Percentiles rank a stretch among this genome's conserved stretches.
Conservation (phyloP, 2,329 filamentous ascomycete genomes). For the Colletotrichum ledebouriae region DNA sequence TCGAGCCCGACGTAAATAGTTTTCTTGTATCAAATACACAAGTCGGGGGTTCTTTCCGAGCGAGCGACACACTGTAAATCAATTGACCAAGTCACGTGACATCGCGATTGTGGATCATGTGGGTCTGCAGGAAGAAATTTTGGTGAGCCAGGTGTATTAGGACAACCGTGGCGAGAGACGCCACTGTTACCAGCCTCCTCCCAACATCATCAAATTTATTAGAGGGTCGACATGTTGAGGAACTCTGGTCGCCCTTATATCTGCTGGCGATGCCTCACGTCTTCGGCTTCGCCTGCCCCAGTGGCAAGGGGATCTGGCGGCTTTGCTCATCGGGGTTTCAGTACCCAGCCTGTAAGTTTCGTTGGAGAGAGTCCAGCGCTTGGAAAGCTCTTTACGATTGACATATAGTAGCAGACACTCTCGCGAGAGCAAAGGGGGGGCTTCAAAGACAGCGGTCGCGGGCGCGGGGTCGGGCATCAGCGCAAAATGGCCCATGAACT, state of each 20-base stretch:
- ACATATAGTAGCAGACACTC: background rate
- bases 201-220: background rate
- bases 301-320: conserved; percentile 24
- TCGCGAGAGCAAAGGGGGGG: background rate
- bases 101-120: conserved; percentile 28
- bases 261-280: conserved; percentile 51
- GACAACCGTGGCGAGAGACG: conserved; percentile 10
- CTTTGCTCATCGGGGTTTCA: conserved; percentile 15
- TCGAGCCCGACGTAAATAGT: too few species aligned
- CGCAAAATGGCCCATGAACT: conserved; percentile 6
- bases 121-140: conserved; percentile 34
- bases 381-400: too few species aligned
- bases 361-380: too few species aligned
- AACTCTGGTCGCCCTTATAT: conserved; percentile 49
- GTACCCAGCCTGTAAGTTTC: background rate
- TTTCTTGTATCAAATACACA: too few species aligned
- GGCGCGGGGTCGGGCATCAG: background rate
- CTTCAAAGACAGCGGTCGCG: background rate
- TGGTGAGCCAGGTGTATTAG: conserved; percentile 7
- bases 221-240: conserved; percentile 48
- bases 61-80: too few species aligned
- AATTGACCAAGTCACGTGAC: conserved; percentile 19
- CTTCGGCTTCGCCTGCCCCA: background rate
- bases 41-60: too few species aligned
- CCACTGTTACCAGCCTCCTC: conserved; percentile 4